phyloP scores from a whole-genome alignment of 225 moss, liverwort and hornwort genomes.

The Physcomitrellopsis africana region DNA sequence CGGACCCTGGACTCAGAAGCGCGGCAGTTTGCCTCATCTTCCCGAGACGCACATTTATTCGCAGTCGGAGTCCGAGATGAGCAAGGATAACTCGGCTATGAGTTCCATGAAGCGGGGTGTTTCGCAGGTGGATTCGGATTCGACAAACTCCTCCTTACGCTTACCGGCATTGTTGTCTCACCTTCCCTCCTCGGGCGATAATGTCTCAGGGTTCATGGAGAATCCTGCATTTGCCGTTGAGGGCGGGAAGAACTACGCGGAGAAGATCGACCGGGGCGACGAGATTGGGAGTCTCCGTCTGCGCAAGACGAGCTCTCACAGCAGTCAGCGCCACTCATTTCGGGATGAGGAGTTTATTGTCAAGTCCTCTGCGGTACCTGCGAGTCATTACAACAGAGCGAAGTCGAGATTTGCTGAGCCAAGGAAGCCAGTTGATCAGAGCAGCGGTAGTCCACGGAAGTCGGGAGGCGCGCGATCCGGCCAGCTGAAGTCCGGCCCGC shows the following conservation, averaged over 20 bases:
- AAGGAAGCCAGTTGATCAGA: slow-evolving; percentile 32
- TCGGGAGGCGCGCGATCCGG: slow-evolving; percentile 32
- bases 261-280: slow-evolving; percentile 35
- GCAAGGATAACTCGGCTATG: slow-evolving; percentile 54
- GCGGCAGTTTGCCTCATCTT: slow-evolving; percentile 38
- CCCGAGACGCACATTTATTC: slow-evolving; percentile 51
- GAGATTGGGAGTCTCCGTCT: slow-evolving; percentile 43
- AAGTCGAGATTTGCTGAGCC: slow-evolving; percentile 62
- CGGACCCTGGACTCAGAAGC: slow-evolving; percentile 41
- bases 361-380: slow-evolving; percentile 32
- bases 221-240: slow-evolving; percentile 37
- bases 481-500: slow-evolving; percentile 35
- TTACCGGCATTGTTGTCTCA: slow-evolving; percentile 38
- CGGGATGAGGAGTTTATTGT: slow-evolving; percentile 49
- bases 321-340: slow-evolving; percentile 55
- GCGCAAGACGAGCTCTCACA: slow-evolving; percentile 43
- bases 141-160: slow-evolving; percentile 42
- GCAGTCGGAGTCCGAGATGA: slow-evolving; percentile 51
- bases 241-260: neutral
- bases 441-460: slow-evolving; percentile 29
- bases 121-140: slow-evolving; percentile 52
- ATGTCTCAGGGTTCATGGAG: slow-evolving; percentile 36
- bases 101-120: slow-evolving; percentile 40
- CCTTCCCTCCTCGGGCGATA: slow-evolving; percentile 39
- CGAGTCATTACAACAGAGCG: slow-evolving; percentile 51